Conservation (phyloP, 73 alveolate genomes). For the Blepharisma stoltei region DNA sequence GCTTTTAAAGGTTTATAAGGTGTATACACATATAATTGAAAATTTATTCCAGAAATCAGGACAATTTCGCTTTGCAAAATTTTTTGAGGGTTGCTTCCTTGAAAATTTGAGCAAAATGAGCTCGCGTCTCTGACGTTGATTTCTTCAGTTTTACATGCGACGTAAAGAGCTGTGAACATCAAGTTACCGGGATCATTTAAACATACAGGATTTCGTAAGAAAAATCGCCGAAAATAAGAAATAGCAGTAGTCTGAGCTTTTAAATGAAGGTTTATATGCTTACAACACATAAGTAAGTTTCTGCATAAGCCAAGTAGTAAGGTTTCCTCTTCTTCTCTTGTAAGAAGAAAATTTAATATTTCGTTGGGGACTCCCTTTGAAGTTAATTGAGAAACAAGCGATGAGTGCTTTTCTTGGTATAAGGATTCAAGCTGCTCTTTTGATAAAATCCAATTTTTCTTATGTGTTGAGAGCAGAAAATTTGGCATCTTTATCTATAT, state of each 20-base stretch:
- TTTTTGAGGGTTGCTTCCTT: background rate
- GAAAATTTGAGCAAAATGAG: background rate
- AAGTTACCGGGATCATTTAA: background rate
- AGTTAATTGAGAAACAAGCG: no score
- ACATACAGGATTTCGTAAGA: background rate
- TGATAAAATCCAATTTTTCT: no score
- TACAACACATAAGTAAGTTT: background rate
- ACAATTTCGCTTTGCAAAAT: background rate
- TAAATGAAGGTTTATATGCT: constrained; percentile 7
- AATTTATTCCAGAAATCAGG: background rate
- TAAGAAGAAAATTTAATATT: background rate
- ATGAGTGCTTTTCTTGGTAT: no score
- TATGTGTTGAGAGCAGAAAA: no score
- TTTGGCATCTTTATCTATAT: no score
- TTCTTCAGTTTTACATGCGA: constrained; percentile 26
- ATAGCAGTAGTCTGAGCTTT: constrained; percentile 13
- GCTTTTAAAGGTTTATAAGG: constrained; percentile 20
- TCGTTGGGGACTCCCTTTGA: no score
- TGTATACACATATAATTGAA: background rate
- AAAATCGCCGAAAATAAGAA: constrained; percentile 5
- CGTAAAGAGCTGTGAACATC: constrained; percentile 6
- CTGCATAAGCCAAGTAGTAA: background rate
- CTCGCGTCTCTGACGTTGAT: constrained; percentile 4
- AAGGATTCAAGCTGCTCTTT: no score
- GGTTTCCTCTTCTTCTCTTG: constrained; percentile 7